phyloP scores from a whole-genome alignment of 2,329 filamentous ascomycete species.

The Alternaria sp. region DNA sequence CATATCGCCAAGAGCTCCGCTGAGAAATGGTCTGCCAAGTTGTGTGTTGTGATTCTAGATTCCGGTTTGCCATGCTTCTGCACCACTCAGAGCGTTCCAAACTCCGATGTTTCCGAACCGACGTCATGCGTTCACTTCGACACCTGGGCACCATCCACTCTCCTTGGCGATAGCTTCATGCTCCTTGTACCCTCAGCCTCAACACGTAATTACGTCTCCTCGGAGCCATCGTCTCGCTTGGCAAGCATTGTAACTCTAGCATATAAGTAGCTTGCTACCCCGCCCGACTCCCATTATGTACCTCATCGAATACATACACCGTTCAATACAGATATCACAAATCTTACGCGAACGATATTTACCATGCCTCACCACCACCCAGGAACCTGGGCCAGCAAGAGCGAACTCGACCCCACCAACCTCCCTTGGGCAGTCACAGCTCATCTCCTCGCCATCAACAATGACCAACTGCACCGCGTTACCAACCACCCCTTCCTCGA shows the following conservation, averaged over 20 bases:
- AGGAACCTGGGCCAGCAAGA: constrained; percentile 25
- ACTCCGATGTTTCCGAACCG: constrained; percentile 1
- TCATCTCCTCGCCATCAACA: constrained; percentile 40
- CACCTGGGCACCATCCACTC: constrained; percentile 5
- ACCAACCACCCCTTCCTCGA: constrained; percentile 44
- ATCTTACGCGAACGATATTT: constrained; percentile 21
- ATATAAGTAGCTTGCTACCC: constrained; percentile 17
- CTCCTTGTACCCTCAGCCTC: constrained; percentile 19
- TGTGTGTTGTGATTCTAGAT: constrained; percentile 19
- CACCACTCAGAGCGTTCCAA: constrained; percentile 7
- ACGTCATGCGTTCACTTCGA: constrained; percentile 29
- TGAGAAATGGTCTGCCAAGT: constrained; percentile 13
- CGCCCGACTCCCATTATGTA: constrained; percentile 15
- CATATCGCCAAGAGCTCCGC: constrained; percentile 22
- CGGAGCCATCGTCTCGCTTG: constrained; percentile 14
- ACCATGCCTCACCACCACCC: constrained; percentile 30
- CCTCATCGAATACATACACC: constrained; percentile 28
- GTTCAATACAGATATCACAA: constrained; percentile 23
- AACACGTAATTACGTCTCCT: constrained; percentile 18
- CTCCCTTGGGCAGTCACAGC: constrained; percentile 41
- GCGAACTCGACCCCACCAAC: constrained; percentile 28
- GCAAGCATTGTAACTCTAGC: constrained; percentile 1
- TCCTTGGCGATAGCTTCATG: constrained; percentile 18
- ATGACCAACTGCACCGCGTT: constrained; percentile 39
- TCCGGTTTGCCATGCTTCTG: not conserved